Evolutionary conservation across 768 basidiomycete genomes (phyloP).

Genomic region (Russula sp.): DNA sequence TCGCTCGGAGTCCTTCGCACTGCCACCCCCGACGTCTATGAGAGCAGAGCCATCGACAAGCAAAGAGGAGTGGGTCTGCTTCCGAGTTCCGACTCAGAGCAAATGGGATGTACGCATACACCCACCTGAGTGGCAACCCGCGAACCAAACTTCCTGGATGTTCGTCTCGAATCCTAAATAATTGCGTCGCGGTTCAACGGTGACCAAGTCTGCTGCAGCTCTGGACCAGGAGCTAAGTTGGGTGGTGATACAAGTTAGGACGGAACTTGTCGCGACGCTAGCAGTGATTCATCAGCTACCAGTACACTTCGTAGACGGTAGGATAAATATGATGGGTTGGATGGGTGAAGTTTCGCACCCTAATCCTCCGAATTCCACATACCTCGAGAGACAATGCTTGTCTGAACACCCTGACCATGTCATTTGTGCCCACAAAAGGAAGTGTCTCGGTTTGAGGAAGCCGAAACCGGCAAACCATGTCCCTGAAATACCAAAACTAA

Average conservation of each 20-base stretch:
- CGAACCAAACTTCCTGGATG: conserved; percentile 19
- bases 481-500: conserved; percentile 39
- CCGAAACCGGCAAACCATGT: conserved; percentile 77
- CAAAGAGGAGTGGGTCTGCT: neutral
- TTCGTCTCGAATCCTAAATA: neutral
- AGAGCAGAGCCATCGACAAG: too few relatives aligned
- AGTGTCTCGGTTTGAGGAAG: conserved; percentile 48
- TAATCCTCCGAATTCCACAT: conserved; percentile 19
- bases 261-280: conserved; percentile 61
- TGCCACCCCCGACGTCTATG: conserved; percentile 20
- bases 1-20: neutral
- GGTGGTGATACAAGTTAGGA: conserved; percentile 56
- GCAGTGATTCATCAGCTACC: neutral
- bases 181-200: neutral
- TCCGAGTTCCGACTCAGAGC: neutral
- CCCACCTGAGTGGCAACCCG: conserved; percentile 17
- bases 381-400: conserved; percentile 77
- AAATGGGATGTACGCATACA: neutral
- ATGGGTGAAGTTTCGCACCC: neutral
- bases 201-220: conserved; percentile 23
- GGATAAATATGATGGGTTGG: neutral
- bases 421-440: conserved; percentile 63
- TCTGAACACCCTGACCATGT: conserved; percentile 60
- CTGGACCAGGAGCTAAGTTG: too few relatives aligned
- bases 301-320: too few relatives aligned